Conservation (phyloP, 1,284 basidiomycete genomes). For the Moniliophthora roreri region DNA sequence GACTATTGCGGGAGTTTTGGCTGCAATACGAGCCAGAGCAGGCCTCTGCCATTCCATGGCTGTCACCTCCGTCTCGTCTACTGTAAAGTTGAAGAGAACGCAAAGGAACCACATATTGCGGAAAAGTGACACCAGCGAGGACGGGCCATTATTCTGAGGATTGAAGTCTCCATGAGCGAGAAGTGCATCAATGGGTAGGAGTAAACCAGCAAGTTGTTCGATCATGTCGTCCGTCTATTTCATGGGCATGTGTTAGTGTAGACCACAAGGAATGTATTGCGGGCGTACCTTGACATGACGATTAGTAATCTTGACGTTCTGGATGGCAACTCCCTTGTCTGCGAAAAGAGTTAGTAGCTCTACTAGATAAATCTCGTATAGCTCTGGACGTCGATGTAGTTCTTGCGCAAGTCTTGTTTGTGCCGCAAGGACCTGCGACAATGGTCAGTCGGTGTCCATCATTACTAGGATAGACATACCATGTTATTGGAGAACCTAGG, state of each 20-base stretch:
- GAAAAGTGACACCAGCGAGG: slow-evolving; percentile 80
- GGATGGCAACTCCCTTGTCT: slow-evolving; percentile 91
- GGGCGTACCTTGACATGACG: slow-evolving; percentile 59
- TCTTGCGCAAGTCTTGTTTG: slow-evolving; percentile 87
- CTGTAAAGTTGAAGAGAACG: slow-evolving; percentile 78
- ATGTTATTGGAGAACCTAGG: slow-evolving; percentile 85
- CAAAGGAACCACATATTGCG: slow-evolving; percentile 95
- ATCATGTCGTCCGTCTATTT: slow-evolving; percentile 78
- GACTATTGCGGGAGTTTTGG: slow-evolving; percentile 86
- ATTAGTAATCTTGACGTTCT: slow-evolving; percentile 71
- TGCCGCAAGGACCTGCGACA: slow-evolving; percentile 72
- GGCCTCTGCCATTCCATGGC: slow-evolving; percentile 78
- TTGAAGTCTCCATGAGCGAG: slow-evolving; percentile 77
- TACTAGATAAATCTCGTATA: slow-evolving; percentile 79
- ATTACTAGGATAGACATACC: slow-evolving; percentile 36
- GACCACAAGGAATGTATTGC: neutral
- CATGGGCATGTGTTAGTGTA: slow-evolving; percentile 13
- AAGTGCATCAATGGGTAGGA: slow-evolving; percentile 89
- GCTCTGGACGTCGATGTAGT: slow-evolving; percentile 67
- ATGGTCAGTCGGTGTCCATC: slow-evolving; percentile 17
- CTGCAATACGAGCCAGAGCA: slow-evolving; percentile 80
- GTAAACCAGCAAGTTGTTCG: slow-evolving; percentile 80
- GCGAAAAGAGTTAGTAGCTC: slow-evolving; percentile 87
- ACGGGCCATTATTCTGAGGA: slow-evolving; percentile 56
- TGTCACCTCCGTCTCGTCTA: slow-evolving; percentile 45